Evolutionary conservation across 176 grass and related monocot genomes (phyloP), one percentile per base, ranked within the genome.

Genomic region (Rhynchospora tenuis): DNA sequence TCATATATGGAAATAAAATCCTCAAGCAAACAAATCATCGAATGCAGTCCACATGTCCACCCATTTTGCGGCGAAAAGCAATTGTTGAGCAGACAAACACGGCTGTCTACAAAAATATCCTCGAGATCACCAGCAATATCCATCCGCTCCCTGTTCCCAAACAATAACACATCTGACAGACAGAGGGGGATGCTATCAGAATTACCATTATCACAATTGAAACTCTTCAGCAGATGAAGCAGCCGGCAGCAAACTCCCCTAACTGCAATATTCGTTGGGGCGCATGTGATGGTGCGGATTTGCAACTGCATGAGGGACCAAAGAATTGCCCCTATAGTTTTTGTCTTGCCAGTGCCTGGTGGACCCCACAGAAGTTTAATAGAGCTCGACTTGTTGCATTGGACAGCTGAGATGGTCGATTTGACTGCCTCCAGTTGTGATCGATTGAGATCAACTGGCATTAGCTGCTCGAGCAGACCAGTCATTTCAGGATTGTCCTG

Each of bases 331-430:
- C 86, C 82, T 47, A 89, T 68, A 1, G 88, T 94, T 67, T 91
- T 97, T 38, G 94, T 97, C 80, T 97, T 94, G 19, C 94, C 91
- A 15, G 91, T 94, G 66, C 94, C 94, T 64, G 92, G 94, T 64
- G 94, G 94, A 1, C 94, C 94, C 90, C 94, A 91, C 78, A 94
- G 86, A 89, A 97, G 92, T 82, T 92, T 86, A 10, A 89, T 83
- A 31, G 81, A 83, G 73, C 87, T 87, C 28, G 6, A 79, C 90
- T 84, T 83, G 54, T n/a, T 77, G 58, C 86, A 86, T 62, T 13
- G 38, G n/a, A 90, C 62, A 52, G 90, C 84, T 65, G 85, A 89
- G 70, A 92, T 81, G n/a, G 89, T 85, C 74, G 84, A 88, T 60
- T 85, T 54, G 58, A 97, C 24, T 19, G 83, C 90, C 81, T 86